phyloP scores from a whole-genome alignment of 2,329 filamentous ascomycete genomes.

The Monosporascus cannonballus region DNA sequence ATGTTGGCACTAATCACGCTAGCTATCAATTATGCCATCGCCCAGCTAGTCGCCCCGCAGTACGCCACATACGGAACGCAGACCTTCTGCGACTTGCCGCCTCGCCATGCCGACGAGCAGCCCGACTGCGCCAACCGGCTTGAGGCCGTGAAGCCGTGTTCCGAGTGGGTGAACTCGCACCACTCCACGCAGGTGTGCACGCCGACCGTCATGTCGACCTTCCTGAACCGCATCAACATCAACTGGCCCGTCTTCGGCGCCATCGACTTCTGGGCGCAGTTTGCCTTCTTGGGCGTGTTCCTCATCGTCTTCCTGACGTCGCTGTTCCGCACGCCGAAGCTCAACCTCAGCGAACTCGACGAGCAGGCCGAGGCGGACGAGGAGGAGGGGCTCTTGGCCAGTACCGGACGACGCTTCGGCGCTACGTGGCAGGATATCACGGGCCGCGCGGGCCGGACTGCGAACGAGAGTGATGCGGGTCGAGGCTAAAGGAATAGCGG shows the following conservation, averaged over 20 bases:
- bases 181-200: slow-evolving; percentile 80
- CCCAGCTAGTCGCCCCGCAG: slow-evolving; percentile 92
- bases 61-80: slow-evolving; percentile 93
- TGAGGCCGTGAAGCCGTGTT: slow-evolving; percentile 73
- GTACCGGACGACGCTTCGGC: slow-evolving; percentile 73
- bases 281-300: slow-evolving; percentile 81
- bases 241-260: slow-evolving; percentile 95
- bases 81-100: slow-evolving; percentile 77
- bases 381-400: slow-evolving; percentile 85
- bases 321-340: slow-evolving; percentile 71
- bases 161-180: slow-evolving; percentile 65
- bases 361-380: slow-evolving; percentile 88
- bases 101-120: slow-evolving; percentile 54
- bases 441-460: slow-evolving; percentile 29
- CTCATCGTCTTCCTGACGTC: slow-evolving; percentile 73
- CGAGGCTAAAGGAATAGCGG: too few relatives aligned
- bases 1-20: slow-evolving; percentile 85
- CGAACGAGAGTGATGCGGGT: too few relatives aligned
- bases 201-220: slow-evolving; percentile 83
- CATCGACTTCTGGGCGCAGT: slow-evolving; percentile 94
- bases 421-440: slow-evolving; percentile 88
- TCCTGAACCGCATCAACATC: slow-evolving; percentile 85
- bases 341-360: slow-evolving; percentile 73
- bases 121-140: slow-evolving; percentile 70
- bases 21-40: slow-evolving; percentile 86